phyloP scores from a whole-genome alignment of 177 flowering plant genomes.

The Vitis hybrid region DNA sequence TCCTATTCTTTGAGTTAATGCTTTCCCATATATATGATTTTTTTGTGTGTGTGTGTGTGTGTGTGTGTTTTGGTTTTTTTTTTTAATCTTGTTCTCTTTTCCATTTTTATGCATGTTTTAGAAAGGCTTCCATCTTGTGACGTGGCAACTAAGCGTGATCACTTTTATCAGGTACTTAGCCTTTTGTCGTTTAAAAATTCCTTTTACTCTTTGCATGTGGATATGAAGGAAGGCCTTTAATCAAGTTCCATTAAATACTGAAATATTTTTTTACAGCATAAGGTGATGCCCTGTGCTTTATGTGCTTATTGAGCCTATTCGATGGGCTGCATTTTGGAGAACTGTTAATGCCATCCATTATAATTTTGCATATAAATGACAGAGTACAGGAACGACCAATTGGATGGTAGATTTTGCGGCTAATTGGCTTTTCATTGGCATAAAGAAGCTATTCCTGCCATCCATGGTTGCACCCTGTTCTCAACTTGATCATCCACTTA shows the following conservation, averaged over 20 bases:
- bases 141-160: conserved; percentile 82
- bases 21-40: neutral
- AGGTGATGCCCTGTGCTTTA: too few species aligned
- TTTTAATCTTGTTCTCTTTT: conserved; percentile 2
- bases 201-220: neutral
- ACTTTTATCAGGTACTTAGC: conserved; percentile 74
- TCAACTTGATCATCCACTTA: neutral
- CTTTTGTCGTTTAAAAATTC: neutral
- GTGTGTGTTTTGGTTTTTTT: neutral
- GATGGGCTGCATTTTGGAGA: too few species aligned
- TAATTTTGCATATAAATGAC: too few species aligned
- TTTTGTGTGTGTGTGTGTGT: neutral
- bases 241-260: too few species aligned
- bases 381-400: neutral
- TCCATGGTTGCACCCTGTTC: neutral
- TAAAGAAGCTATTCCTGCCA: neutral
- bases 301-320: too few species aligned
- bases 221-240: neutral
- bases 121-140: conserved; percentile 71
- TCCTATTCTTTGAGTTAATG: neutral
- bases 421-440: neutral
- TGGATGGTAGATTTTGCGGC: neutral
- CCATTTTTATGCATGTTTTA: conserved; percentile 15
- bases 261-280: too few species aligned
- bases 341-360: too few species aligned